Evolutionary conservation across 2,329 filamentous ascomycete species (phyloP), one percentile per base, ranked within the genome.

Genomic region (Microcyclospora tardicrescens): DNA sequence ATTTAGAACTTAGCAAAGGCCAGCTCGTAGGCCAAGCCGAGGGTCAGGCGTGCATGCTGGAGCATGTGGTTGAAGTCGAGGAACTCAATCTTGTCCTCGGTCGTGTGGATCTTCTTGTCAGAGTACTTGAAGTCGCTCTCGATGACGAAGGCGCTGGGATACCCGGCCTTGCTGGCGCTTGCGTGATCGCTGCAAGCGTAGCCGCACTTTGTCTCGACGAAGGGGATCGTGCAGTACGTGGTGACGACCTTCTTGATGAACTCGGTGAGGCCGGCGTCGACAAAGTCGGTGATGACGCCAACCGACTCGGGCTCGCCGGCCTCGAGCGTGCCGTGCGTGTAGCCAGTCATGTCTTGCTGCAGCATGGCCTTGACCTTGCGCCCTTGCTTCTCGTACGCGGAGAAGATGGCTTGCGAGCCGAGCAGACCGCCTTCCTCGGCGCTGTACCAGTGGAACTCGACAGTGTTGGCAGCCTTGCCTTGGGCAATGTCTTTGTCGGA

Each of bases 301-400:
- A 96, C 83, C 34, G 78, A 81, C 68, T 95, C 89, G 5, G 77
- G 73, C 61, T 84, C 71, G 42, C 86, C 86, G 2, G 84, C 80
- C 48, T 91, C 82, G 14, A 91, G 65, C 0, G 86, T 93, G 53
- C 79, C 79, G 58, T 87, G 77, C 5, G 86, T 73, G 58, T 81
- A 95, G 13, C 89, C 89, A 1, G 85, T 93, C 89, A 96, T 96
- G 62, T 96, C 89, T 63, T 96, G 89, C 66, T 96, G 89, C 39
- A 96, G 74, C 91, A 96, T 96, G 28, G 89, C 89, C 65, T 89
- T 93, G 60, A 96, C 72, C 48, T 89, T 77, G 16, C 79, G 74
- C 27, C 73, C 71, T 15, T 73, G 63, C 58, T 79, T 76, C 61
- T 83, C 79, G 56, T 96, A 96, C 6, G 74, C 66, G 36, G 74